Conservation (phyloP, 2,329 filamentous ascomycete genomes). For the Penicillium sp. region DNA sequence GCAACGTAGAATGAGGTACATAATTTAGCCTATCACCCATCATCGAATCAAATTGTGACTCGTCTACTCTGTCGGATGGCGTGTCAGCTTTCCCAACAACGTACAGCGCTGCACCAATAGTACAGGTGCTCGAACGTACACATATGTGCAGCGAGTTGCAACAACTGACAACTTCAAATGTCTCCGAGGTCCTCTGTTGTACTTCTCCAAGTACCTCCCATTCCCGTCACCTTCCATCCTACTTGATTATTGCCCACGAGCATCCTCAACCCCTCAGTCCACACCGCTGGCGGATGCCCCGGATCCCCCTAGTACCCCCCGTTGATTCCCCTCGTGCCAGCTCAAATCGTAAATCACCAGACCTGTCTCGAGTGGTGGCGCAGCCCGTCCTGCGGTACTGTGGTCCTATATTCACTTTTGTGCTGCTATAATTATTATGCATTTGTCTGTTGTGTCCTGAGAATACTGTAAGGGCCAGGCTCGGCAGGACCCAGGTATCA, state of each 20-base stretch:
- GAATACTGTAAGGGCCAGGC: slow-evolving; percentile 6
- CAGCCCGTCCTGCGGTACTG: neutral
- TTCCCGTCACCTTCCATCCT: neutral
- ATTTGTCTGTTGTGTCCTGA: neutral
- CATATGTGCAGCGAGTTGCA: no score
- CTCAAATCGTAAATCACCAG: neutral
- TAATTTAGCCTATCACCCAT: neutral
- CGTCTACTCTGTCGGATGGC: neutral
- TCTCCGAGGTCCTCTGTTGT: no score
- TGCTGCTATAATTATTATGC: no score
- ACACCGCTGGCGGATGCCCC: neutral
- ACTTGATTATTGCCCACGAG: neutral
- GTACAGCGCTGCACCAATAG: neutral
- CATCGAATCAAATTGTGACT: neutral
- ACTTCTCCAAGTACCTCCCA: neutral
- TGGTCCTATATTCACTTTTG: neutral
- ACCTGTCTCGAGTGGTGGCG: neutral
- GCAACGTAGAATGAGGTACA: neutral
- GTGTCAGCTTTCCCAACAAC: neutral
- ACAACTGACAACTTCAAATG: no score
- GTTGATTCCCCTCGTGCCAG: no score
- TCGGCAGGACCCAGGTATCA: slow-evolving; percentile 3
- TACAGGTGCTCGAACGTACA: no score
- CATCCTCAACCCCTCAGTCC: neutral
- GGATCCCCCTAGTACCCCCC: neutral